A percentile compares a stretch with the other conserved stretches of the same genome.
These are phyloP conservation scores for Fusarium succisae DNA, from an alignment of 2,329 filamentous ascomycete genomes.

Conservation along the genomic window DNA sequence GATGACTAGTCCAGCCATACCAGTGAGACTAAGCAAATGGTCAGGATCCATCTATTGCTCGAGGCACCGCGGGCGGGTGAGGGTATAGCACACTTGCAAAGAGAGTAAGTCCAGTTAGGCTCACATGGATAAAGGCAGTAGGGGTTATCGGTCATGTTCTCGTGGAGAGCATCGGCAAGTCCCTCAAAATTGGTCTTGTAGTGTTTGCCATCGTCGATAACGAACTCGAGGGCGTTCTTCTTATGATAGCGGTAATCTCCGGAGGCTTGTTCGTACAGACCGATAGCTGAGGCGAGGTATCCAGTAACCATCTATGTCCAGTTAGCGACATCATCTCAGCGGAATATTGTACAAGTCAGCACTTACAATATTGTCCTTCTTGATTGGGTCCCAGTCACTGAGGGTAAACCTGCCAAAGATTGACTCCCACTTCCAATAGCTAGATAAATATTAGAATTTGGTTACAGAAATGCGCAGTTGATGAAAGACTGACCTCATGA, in stretches of 20 bases:
- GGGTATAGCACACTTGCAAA: not conserved
- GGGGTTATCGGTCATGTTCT: not conserved
- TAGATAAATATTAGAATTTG: not conserved
- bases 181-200: not conserved
- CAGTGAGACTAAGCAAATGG: fast-evolving
- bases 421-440: not conserved
- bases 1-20: not conserved
- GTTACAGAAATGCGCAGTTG: fast-evolving
- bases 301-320: not conserved
- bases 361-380: not conserved
- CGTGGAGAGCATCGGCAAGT: not conserved
- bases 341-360: fast-evolving
- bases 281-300: not conserved
- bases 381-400: not conserved
- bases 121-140: not conserved
- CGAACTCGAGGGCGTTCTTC: not conserved
- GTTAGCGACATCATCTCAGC: fast-evolving
- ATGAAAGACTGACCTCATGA: not conserved
- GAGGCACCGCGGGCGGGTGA: not conserved
- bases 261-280: not conserved
- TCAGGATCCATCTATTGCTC: not conserved
- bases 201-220: not conserved
- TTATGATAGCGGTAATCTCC: not conserved
- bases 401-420: not conserved
- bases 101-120: not conserved